Evolutionary conservation across 257 asterid genomes (phyloP), one percentile per base, ranked within the genome.

Genomic region (Cinchona pubescens): DNA sequence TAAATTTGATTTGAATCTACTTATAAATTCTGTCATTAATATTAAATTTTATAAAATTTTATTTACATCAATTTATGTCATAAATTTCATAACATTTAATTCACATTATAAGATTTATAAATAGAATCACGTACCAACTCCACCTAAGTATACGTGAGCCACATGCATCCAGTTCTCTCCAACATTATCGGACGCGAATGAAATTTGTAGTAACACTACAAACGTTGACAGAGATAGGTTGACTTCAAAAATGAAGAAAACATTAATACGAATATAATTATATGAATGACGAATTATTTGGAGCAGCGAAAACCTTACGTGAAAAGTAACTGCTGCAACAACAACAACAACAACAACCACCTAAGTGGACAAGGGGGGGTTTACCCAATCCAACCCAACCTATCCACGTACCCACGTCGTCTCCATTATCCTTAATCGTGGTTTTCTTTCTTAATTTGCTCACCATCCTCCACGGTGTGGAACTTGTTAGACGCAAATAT

Each of bases 321-420:
- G 82, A 79, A 43, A 74, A 77, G 55, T 69, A 81, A 51, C 81
- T 79, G 82, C n/a, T n/a, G n/a, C n/a, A n/a, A n/a, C n/a, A n/a
- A n/a, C n/a, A n/a, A n/a, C n/a, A n/a, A n/a, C n/a, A n/a, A n/a
- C n/a, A n/a, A n/a, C 87, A 86, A 76, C 88, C 64, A 86, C 85
- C 82, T 76, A 43, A 51, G 79, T 59, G 59, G 43, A 76, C 87
- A 81, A 67, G 48, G 46, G 48, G 56, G 78, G 79, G 95, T 87
- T 89, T 77, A 89, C 89, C 94, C 72, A 89, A 88, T 87, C 82
- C 91, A 85, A 83, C 82, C 86, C 85, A 89, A 83, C 89, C 88
- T 79, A 79, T 86, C 95, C 89, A 87, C 87, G 82, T 86, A 72
- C 53, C 81, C 77, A 84, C 76, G 72, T 82, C 62, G 35, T 64